A percentile compares a stretch with the other conserved stretches of the same genome.
Conservation (phyloP, 2,329 filamentous ascomycete genomes). For the Cryphonectria nitschkei region DNA sequence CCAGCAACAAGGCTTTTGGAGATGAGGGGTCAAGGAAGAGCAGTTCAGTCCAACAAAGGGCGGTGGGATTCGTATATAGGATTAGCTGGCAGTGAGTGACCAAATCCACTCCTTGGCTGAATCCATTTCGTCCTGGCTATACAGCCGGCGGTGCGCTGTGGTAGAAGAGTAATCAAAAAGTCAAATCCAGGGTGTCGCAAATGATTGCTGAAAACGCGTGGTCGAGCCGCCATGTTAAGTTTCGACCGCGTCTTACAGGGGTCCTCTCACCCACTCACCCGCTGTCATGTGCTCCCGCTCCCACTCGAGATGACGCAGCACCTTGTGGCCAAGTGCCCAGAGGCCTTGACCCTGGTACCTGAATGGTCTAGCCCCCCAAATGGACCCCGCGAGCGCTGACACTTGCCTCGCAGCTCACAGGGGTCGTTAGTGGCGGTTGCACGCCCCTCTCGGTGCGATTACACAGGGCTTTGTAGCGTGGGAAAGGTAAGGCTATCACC, state of each 20-base stretch:
- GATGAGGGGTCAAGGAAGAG: neutral
- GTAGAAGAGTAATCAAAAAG: neutral
- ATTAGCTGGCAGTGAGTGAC: neutral
- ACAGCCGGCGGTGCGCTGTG: neutral
- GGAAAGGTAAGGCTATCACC: slow-evolving; percentile 5
- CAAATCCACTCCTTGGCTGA: neutral
- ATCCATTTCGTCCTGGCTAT: neutral
- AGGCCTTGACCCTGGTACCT: neutral
- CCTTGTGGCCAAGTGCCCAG: slow-evolving; percentile 10
- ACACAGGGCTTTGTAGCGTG: neutral
- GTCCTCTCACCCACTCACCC: slow-evolving; percentile 8
- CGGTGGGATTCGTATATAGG: neutral
- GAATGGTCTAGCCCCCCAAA: neutral
- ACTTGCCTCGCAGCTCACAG: slow-evolving; percentile 7
- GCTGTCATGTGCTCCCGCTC: slow-evolving; percentile 26
- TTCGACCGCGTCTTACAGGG: slow-evolving; percentile 16
- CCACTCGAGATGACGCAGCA: slow-evolving; percentile 22
- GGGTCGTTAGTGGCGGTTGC: slow-evolving; percentile 12
- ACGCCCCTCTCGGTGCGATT: slow-evolving; percentile 1
- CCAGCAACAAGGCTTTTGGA: neutral
- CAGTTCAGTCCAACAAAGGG: neutral
- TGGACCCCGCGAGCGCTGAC: slow-evolving; percentile 19
- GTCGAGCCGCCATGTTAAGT: neutral
- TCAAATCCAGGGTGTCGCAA: neutral
- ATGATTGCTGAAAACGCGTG: slow-evolving; percentile 15